A percentile compares a stretch with the other conserved stretches of the same genome.
phyloP scores from a whole-genome alignment of 805 yeast genomes.

The Spathaspora boniae region DNA sequence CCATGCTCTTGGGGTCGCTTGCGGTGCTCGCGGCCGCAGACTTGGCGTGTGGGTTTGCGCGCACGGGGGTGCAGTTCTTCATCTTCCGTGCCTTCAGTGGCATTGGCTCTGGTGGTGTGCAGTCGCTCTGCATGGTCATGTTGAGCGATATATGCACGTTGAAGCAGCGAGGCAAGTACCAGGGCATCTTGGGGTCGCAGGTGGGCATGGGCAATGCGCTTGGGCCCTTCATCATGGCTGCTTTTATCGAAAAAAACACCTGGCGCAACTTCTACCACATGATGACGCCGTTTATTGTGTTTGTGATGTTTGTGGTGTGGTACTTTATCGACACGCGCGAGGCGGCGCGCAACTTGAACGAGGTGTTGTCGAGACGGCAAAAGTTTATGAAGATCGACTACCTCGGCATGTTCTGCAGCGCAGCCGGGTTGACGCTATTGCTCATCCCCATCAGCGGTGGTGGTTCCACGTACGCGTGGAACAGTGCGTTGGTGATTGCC shows the following conservation, averaged over 20 bases:
- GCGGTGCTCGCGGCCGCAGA: constrained; percentile 41
- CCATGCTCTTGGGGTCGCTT: constrained; percentile 38
- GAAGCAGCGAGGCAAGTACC: constrained; percentile 53
- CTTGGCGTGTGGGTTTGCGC: constrained; percentile 50
- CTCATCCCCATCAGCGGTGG: constrained; percentile 54
- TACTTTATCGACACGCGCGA: constrained; percentile 31
- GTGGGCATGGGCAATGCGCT: constrained; percentile 51
- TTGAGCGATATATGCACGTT: constrained; percentile 53
- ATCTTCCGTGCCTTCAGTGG: constrained; percentile 55
- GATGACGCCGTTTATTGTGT: constrained; percentile 39
- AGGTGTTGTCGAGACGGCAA: constrained; percentile 22
- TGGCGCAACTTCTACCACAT: constrained; percentile 57
- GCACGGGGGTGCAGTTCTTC: constrained; percentile 45
- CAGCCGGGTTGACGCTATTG: constrained; percentile 42
- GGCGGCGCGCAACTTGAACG: constrained; percentile 22
- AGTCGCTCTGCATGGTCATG: constrained; percentile 49
- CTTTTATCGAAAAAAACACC: constrained; percentile 37
- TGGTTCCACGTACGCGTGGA: constrained; percentile 51
- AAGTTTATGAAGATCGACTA: constrained; percentile 47
- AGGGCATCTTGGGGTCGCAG: constrained; percentile 51
- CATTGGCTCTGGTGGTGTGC: constrained; percentile 53
- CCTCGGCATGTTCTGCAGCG: constrained; percentile 44
- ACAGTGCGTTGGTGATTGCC: constrained; percentile 47
- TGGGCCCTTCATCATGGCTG: constrained; percentile 58
- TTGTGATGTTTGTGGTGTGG: constrained; percentile 24